phyloP scores from a whole-genome alignment of 257 asterid species.

The Ophiorrhiza pumila region DNA sequence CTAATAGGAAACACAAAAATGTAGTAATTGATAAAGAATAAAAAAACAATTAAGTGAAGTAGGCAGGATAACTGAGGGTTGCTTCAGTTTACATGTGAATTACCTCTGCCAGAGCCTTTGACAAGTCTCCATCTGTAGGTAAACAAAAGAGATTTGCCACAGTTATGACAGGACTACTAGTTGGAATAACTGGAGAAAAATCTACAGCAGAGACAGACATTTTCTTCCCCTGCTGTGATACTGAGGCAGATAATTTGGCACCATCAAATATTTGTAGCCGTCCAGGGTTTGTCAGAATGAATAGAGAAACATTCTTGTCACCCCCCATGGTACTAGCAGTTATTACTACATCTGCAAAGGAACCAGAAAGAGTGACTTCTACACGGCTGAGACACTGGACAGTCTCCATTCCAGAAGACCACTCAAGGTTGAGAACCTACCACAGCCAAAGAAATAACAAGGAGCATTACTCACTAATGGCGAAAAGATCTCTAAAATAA shows the following conservation, averaged over 20 bases:
- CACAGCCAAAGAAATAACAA: slow-evolving; percentile 19
- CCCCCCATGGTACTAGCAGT: slow-evolving; percentile 43
- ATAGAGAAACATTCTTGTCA: slow-evolving; percentile 45
- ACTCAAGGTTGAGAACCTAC: slow-evolving; percentile 75
- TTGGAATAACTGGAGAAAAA: slow-evolving; percentile 60
- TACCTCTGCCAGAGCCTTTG: slow-evolving; percentile 50
- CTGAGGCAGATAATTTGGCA: slow-evolving; percentile 44
- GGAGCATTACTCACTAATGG: background rate
- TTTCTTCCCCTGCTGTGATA: slow-evolving; percentile 36
- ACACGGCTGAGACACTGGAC: slow-evolving; percentile 60
- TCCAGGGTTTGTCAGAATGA: slow-evolving; percentile 74
- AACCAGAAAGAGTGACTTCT: slow-evolving; percentile 70
- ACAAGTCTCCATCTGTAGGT: slow-evolving; percentile 38
- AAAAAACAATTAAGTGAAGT: slow-evolving; percentile 15
- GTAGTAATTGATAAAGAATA: slow-evolving; percentile 20
- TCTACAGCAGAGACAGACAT: slow-evolving; percentile 39
- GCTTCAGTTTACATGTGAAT: slow-evolving; percentile 14
- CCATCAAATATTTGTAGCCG: slow-evolving; percentile 50
- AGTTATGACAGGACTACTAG: slow-evolving; percentile 65
- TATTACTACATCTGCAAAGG: slow-evolving; percentile 77
- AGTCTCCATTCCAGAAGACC: slow-evolving; percentile 77
- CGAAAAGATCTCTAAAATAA: background rate
- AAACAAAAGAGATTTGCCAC: slow-evolving; percentile 49
- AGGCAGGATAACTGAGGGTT: slow-evolving; percentile 13
- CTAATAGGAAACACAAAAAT: slow-evolving; percentile 34